Evolutionary conservation across 169 alveolate species (phyloP).

Genomic region (Plasmodium adleri): DNA sequence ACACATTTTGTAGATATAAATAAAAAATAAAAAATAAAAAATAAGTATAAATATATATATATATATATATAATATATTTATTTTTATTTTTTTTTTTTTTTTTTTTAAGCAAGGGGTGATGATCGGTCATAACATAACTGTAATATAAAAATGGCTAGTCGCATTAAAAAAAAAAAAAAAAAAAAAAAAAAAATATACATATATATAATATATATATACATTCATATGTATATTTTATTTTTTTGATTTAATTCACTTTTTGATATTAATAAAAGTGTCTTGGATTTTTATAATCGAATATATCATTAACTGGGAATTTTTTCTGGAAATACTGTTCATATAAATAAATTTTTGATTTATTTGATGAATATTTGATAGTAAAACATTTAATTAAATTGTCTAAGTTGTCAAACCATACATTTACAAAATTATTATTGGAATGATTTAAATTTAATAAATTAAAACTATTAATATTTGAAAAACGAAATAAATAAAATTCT

Average conservation of each 20-base stretch:
- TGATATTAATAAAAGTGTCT: constrained; percentile 27
- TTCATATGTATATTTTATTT: neutral
- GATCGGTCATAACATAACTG: too few species aligned
- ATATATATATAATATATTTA: neutral
- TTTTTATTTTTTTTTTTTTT: too few species aligned
- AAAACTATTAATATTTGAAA: constrained; percentile 68
- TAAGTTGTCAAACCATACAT: constrained; percentile 61
- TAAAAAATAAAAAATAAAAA: neutral
- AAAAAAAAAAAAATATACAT: neutral
- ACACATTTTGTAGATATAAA: constrained; percentile 10
- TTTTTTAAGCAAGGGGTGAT: too few species aligned
- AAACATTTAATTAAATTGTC: constrained; percentile 73
- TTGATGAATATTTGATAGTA: constrained; percentile 58
- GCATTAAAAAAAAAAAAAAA: too few species aligned
- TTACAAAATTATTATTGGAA: constrained; percentile 49
- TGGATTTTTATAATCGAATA: constrained; percentile 45
- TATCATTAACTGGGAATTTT: constrained; percentile 50
- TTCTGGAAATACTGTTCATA: constrained; percentile 55
- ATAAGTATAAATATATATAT: neutral
- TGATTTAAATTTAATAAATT: constrained; percentile 65
- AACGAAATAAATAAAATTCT: constrained; percentile 59
- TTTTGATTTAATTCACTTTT: neutral
- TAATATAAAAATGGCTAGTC: too few species aligned
- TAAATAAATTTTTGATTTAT: constrained; percentile 61
- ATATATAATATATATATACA: neutral